phyloP scores from a whole-genome alignment of 257 asterid species.

The Nicotiana obtusifolia region DNA sequence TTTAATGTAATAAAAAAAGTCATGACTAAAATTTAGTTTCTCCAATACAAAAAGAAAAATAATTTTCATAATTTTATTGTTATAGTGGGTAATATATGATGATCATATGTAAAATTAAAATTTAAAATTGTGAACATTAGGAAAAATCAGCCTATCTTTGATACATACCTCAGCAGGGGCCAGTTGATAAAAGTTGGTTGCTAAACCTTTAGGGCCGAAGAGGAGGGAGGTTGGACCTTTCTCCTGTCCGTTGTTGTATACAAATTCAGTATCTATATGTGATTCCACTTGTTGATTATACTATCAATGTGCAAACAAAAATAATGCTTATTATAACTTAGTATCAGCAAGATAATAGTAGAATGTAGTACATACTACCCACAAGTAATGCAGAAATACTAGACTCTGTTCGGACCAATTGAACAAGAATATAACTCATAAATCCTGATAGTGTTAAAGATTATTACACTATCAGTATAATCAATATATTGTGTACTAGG shows the following conservation, averaged over 20 bases:
- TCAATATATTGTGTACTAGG: no score
- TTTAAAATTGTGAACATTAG: neutral
- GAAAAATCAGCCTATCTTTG: neutral
- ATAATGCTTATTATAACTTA: neutral
- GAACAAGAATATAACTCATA: no score
- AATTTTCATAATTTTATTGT: neutral
- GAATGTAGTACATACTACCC: neutral
- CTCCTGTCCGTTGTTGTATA: slow-evolving; percentile 18
- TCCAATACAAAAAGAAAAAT: neutral
- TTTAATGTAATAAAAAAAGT: neutral
- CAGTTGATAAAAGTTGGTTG: slow-evolving; percentile 28
- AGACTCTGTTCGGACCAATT: no score
- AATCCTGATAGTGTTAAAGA: no score
- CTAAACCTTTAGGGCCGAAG: slow-evolving; percentile 32
- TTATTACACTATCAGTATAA: no score
- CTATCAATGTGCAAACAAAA: slow-evolving; percentile 4
- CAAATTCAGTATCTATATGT: slow-evolving; percentile 16
- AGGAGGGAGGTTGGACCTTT: slow-evolving; percentile 26
- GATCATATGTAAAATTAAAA: neutral
- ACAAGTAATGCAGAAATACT: no score
- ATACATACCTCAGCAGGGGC: slow-evolving; percentile 34
- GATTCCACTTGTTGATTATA: slow-evolving; percentile 16
- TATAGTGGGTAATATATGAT: neutral
- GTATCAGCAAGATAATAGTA: neutral
- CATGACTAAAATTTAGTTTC: no score